Percentiles rank a stretch among this genome's conserved stretches.
phyloP scores from a whole-genome alignment of 2,329 filamentous ascomycete genomes.

The Stachybotrys echinatus region DNA sequence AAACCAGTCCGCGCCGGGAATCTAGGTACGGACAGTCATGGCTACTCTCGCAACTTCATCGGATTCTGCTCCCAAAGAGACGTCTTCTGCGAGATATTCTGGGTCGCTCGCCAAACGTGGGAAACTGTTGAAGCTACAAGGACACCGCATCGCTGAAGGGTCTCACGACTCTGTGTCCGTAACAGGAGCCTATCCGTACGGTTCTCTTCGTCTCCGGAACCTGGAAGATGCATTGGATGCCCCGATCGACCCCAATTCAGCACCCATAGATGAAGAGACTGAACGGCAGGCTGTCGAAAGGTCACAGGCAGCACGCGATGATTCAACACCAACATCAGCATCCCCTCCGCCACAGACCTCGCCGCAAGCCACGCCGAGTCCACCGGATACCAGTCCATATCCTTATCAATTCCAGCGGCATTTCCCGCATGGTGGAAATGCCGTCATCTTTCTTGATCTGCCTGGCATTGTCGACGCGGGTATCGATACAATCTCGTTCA shows the following conservation, averaged over 20 bases:
- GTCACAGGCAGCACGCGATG: not conserved
- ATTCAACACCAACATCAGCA: not conserved
- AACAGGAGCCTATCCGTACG: not conserved
- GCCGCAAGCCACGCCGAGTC: not conserved
- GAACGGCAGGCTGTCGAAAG: not conserved
- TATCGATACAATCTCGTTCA: constrained; percentile 46
- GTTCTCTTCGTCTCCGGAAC: not conserved
- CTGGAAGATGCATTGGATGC: not conserved
- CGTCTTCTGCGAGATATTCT: no score
- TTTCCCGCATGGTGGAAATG: constrained; percentile 34
- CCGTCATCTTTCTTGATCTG: constrained; percentile 47
- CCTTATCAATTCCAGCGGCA: not conserved
- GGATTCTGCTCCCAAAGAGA: no score
- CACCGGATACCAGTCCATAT: not conserved
- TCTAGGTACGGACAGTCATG: no score
- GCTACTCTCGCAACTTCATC: no score
- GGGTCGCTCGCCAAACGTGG: no score
- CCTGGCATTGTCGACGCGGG: constrained; percentile 47
- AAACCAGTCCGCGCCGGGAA: no score
- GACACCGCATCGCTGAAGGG: no score
- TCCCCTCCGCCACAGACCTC: not conserved
- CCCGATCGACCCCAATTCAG: not conserved
- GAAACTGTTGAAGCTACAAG: no score
- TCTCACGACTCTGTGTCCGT: no score
- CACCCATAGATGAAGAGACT: not conserved